A percentile compares a stretch with the other conserved stretches of the same genome.
These are phyloP conservation scores for Trichoderma virens DNA, from an alignment of 495 filamentous ascomycete species.

Conservation along the genomic window DNA sequence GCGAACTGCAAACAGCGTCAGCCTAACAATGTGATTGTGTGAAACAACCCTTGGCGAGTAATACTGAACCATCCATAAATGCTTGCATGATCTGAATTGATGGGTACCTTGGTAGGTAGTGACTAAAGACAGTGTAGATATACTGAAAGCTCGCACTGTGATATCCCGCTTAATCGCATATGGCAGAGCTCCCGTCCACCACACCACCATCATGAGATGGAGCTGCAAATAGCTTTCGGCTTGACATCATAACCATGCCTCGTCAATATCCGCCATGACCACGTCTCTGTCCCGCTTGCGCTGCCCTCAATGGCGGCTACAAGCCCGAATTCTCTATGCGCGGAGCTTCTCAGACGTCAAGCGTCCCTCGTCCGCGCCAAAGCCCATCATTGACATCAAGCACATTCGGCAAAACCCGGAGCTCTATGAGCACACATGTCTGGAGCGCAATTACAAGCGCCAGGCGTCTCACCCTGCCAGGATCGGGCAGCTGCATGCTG, in stretches of 20 bases:
- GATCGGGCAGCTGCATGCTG: conserved; percentile 62
- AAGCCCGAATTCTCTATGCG: not conserved
- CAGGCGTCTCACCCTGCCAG: conserved; percentile 56
- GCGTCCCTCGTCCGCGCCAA: conserved; percentile 66
- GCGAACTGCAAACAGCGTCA: too few species aligned
- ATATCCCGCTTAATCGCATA: conserved; percentile 2
- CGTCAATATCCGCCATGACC: not conserved
- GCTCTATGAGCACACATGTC: conserved; percentile 72
- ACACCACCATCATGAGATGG: not conserved
- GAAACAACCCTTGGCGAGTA: too few species aligned
- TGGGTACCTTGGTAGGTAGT: too few species aligned
- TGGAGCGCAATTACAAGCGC: conserved; percentile 72
- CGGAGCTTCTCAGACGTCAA: conserved; percentile 1
- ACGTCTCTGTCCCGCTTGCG: not conserved
- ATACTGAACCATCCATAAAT: too few species aligned
- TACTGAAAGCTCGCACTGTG: not conserved
- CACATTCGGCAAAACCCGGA: conserved; percentile 77
- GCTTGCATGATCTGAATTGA: too few species aligned
- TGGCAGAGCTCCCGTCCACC: not conserved
- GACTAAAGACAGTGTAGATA: not conserved
- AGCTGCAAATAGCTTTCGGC: not conserved
- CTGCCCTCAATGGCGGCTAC: not conserved
- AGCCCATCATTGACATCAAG: conserved; percentile 70
- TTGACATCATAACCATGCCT: conserved; percentile 7
- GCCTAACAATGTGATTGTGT: too few species aligned